Evolutionary conservation across 768 basidiomycete species (phyloP).

Genomic region (Leccinum disarticulatum): DNA sequence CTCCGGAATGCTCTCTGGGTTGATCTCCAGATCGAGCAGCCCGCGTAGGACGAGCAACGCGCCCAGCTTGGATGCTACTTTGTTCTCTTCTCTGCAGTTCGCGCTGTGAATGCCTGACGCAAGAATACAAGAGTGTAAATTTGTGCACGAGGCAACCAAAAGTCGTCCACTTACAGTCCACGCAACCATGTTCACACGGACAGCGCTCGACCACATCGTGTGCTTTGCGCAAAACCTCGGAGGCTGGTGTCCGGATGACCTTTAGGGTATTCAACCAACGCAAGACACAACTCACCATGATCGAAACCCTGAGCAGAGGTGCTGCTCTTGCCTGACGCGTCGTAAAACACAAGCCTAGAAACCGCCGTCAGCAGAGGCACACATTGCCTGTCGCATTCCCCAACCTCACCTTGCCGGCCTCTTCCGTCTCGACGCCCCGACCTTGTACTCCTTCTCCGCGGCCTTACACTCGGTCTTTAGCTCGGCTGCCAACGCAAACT

Average conservation of each 20-base stretch:
- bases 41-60: constrained; percentile 64
- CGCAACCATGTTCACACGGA: constrained; percentile 68
- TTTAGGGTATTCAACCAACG: background rate
- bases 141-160: background rate
- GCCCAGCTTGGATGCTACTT: constrained; percentile 75
- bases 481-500: constrained; percentile 66
- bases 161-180: constrained; percentile 50
- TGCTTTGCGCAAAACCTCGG: constrained; percentile 58
- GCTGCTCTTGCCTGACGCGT: constrained; percentile 66
- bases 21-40: constrained; percentile 49
- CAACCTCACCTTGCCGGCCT: constrained; percentile 50
- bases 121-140: background rate
- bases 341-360: constrained; percentile 77
- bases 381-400: background rate
- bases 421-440: constrained; percentile 51
- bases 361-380: background rate
- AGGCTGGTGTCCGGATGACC: constrained; percentile 39
- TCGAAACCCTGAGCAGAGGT: constrained; percentile 81
- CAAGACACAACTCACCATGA: constrained; percentile 47
- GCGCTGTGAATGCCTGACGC: constrained; percentile 62
- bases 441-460: constrained; percentile 69
- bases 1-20: constrained; percentile 38
- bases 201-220: constrained; percentile 58
- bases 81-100: constrained; percentile 67
- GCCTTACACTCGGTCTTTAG: constrained; percentile 83